Base-by-base conservation (phyloP, 2,329 filamentous ascomycete genomes). In the Trichoderma sp. region DNA sequence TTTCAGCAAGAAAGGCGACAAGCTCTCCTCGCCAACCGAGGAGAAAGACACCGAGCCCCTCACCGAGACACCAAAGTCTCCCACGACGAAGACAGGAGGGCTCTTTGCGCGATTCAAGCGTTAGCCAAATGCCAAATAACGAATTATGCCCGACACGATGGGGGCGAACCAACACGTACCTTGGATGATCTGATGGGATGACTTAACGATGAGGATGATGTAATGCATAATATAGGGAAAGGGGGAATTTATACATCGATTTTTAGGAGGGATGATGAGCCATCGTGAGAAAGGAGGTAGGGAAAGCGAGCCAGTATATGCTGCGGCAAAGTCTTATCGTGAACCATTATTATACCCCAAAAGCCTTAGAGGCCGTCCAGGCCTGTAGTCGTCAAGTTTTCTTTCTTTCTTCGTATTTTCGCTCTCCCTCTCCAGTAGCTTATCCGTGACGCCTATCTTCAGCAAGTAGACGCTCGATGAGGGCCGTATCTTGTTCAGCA, bases 391-490 rank as follows among this genome's bases (percentile, higher is more conserved):
- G 11, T 39, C 30, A 36, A 32, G 34, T 23, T 13, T 36, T 62
- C 12, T 23, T n/a, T 26, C n/a, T 62, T n/a, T 39, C 6, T 62
- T 57, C 23, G 20, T 62, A 28, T 64, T 4, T 9, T 47, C 43
- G 6, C 26, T n/a, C 39, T 13, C 58, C 28, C 20, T 20, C 17
- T 47, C 4, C 13, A n/a, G n/a, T 57, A 39, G 39, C 47, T 69
- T 64, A 72, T 70, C 59, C 65, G 74, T 76, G 81, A n/a, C 77
- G 76, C 67, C 78, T 79, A 73, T 85, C 86, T 68, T 82, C 82
- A 55, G 83, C 80, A 72, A 89, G 78, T 53, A 90, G 78, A 57
- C 81, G 80, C 72, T 84, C 81, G 61, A 90, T 86, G 26, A 86
- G 79, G 74, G 83, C 82, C 4, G 82, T 81, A 72, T 89, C 86